These are phyloP conservation scores for Lactifluus subvellereus DNA, from an alignment of 768 basidiomycete species.

Conservation along the genomic window DNA sequence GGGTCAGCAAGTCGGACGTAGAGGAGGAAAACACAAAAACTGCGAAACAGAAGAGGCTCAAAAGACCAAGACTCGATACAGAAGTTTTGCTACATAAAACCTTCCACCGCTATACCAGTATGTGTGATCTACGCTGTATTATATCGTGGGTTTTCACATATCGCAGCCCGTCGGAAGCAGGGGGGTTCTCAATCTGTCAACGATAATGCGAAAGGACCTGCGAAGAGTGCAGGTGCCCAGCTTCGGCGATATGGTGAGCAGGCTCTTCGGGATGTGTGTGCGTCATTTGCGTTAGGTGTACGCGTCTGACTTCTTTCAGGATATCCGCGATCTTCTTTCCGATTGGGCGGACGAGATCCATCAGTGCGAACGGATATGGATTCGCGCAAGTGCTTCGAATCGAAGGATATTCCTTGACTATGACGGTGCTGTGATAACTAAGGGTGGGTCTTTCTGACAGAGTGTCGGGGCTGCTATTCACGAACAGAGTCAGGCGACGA, in stretches of 20 bases:
- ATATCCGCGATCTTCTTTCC: constrained; percentile 75
- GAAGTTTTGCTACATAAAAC: constrained; percentile 90
- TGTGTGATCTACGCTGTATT: constrained; percentile 30
- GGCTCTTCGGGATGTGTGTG: constrained; percentile 75
- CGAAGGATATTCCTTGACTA: constrained; percentile 87
- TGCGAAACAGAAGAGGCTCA: constrained; percentile 38
- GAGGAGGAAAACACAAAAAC: constrained; percentile 35
- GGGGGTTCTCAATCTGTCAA: constrained; percentile 91
- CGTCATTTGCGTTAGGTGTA: not conserved
- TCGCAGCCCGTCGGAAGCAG: constrained; percentile 88
- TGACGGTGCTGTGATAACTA: constrained; percentile 68
- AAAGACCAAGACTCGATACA: constrained; percentile 65
- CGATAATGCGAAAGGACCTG: constrained; percentile 88
- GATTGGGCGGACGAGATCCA: constrained; percentile 88
- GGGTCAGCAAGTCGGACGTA: constrained; percentile 49
- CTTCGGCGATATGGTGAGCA: constrained; percentile 94
- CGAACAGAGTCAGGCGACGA: constrained; percentile 46
- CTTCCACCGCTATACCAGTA: constrained; percentile 97
- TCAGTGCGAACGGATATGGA: constrained; percentile 85
- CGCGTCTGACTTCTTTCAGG: constrained; percentile 40
- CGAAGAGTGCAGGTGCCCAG: constrained; percentile 90
- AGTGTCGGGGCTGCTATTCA: not conserved
- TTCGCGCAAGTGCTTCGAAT: constrained; percentile 85
- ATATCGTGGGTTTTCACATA: not conserved
- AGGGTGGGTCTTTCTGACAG: constrained; percentile 35